These are phyloP conservation scores for Chaetothyriales sp. DNA, from an alignment of 2,329 filamentous ascomycete genomes.

Conservation along the genomic window DNA sequence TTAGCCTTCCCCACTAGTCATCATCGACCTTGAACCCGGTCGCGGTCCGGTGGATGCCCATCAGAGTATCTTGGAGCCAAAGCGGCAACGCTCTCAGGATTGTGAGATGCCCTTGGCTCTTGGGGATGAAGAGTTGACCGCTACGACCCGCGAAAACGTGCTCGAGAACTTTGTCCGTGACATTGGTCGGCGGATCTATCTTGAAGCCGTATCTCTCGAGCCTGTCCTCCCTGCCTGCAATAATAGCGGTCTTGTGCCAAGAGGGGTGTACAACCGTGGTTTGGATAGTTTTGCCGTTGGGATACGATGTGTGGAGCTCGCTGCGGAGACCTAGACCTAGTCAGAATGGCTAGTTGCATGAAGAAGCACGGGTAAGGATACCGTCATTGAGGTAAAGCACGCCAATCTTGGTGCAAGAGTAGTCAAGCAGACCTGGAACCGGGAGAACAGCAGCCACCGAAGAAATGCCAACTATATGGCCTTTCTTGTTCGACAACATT, in stretches of 20 bases:
- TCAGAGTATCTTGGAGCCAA: constrained; percentile 13
- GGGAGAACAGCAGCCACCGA: constrained; percentile 47
- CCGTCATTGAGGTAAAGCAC: constrained; percentile 57
- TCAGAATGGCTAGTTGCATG: neutral
- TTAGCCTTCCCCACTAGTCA: neutral
- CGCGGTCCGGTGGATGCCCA: constrained; percentile 1
- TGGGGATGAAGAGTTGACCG: constrained; percentile 43
- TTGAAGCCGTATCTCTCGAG: constrained; percentile 39
- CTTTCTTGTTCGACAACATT: constrained; percentile 52
- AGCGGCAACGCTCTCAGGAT: constrained; percentile 7
- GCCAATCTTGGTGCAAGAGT: constrained; percentile 52
- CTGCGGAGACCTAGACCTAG: constrained; percentile 28
- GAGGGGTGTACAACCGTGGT: constrained; percentile 5
- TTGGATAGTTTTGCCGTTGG: constrained; percentile 1
- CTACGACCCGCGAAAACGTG: constrained; percentile 46
- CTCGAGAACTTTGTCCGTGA: constrained; percentile 48
- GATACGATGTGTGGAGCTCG: constrained; percentile 46
- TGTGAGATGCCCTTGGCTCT: neutral
- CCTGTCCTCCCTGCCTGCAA: constrained; percentile 39
- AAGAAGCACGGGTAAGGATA: neutral
- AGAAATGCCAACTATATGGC: constrained; percentile 59
- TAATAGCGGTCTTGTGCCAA: constrained; percentile 2
- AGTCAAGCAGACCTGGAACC: constrained; percentile 53
- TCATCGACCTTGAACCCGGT: neutral
- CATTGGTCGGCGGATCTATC: constrained; percentile 26